A percentile compares a stretch with the other conserved stretches of the same genome.
Evolutionary conservation across 192 early-diverging fungal genomes (phyloP).

Genomic region (Gigaspora rosea): DNA sequence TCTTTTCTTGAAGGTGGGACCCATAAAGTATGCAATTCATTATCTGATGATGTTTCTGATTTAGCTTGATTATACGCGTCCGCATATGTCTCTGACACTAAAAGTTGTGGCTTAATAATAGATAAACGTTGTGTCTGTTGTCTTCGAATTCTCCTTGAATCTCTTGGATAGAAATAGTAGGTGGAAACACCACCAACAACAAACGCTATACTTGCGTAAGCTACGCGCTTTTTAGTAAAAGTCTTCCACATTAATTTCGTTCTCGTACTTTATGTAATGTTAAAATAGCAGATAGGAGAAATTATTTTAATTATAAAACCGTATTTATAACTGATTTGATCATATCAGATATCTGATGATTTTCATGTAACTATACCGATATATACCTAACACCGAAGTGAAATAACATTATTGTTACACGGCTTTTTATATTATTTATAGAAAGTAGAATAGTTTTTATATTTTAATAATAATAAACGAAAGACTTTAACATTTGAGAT

Average conservation of each 20-base stretch:
- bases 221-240: not conserved
- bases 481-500: too few species aligned
- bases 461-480: too few species aligned
- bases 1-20: slow-evolving; percentile 70
- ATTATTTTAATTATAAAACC: too few species aligned
- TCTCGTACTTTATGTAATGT: too few species aligned
- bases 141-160: not conserved
- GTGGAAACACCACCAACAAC: not conserved
- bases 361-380: too few species aligned
- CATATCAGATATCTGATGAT: too few species aligned
- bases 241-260: slow-evolving; percentile 2
- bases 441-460: too few species aligned
- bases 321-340: too few species aligned
- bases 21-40: slow-evolving; percentile 69
- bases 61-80: slow-evolving; percentile 24
- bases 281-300: too few species aligned
- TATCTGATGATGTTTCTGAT: slow-evolving; percentile 35
- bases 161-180: slow-evolving; percentile 19
- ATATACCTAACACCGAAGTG: too few species aligned
- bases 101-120: slow-evolving; percentile 4
- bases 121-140: not conserved
- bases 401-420: too few species aligned
- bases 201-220: not conserved
- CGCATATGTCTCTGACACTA: not conserved
- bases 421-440: too few species aligned